Evolutionary conservation across 306 rosid species (phyloP), one percentile per base, ranked within the genome.

Genomic region (Prunus mongolica): DNA sequence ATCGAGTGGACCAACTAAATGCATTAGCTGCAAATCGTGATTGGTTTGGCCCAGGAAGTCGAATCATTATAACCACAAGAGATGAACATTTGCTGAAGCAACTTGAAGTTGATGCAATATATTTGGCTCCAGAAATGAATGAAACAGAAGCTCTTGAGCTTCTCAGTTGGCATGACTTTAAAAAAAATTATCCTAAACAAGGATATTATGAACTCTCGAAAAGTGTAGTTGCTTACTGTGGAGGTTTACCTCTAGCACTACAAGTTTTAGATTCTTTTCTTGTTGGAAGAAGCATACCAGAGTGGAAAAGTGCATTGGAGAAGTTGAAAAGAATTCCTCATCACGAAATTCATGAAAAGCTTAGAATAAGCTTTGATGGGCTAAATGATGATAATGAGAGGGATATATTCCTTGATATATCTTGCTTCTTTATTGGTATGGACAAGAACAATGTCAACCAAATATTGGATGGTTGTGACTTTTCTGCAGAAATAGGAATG

Each of bases 221-320:
- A 55, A 4, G 15, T 1, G 80, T 71, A 0, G 70, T 66, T 45
- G 3, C 69, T 38, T 82, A 79, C 9, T 77, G 75, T 61, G 62
- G 80, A 4, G 88, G 90, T 27, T 15, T 87, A 2, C 86, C 90
- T 6, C 15, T 87, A 19, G 90, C 88, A 10, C 83, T 84, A 46
- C 69, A 81, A 71, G 79, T 73, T 1, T 52, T 76, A 67, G 90
- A 88, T 0, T 87, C 86, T 25, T 79, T 73, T 34, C 75, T 87
- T 6, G 28, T 0, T 1, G 60, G 72, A 12, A 46, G 13, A 46
- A 46, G 13, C 51, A 2, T 46, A 46, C 15, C 51, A 2, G 13
- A 46, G 51, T 46, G 51, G 51, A 1, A 46, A 46, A 46, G 51
- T 46, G 15, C 4, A 9, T 46, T 46, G 51, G 51, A 46, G 51